Base-by-base conservation (phyloP, 306 rosid genomes). In the Quercus aquifolioides region DNA sequence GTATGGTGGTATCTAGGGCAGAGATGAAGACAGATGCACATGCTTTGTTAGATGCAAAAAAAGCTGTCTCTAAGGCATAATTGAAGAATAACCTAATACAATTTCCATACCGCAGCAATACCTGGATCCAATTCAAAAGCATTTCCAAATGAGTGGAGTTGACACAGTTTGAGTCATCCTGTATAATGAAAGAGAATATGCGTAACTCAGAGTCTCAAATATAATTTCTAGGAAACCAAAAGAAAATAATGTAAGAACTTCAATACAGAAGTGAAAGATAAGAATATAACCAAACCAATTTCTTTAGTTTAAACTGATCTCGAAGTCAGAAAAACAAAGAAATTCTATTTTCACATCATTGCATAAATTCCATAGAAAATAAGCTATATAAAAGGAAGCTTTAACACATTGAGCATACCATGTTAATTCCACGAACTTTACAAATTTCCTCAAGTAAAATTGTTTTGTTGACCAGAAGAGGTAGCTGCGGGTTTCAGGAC, bases 51-150 rank as follows among this genome's bases (percentile, higher is more conserved):
- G 5, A 55, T 68, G 68, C 20, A 72, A 57, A 57, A 73, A 12
- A 19, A 3, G 12, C 0, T 6, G 15, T 25, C 28, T 49, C 65
- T 17, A 14, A 55, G 9, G 63, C 21, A 20, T 21, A 58, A 31
- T 74, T 70, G 57, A 41, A 70, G n/a, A 80, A 62, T 33, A 75
- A 51, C 65, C 26, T 31, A 71, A 19, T 59, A 18, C 15, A 62
- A 18, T 56, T 49, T 35, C 10, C 15, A 20, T 3, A 33, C 30
- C 2, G 13, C 20, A 62, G 78, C 41, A 58, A 54, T 87, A 94
- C 99, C 99, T 94, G 93, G 75, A 92, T 88, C 97, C 97, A 94
- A 79, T 79, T 86, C 79, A 94, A 84, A 82, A 94, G 87, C 89
- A 94, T 69, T 46, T 92, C 95, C 89, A 91, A 81, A 62, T 91